Evolutionary conservation across 148 eudicot species (phyloP).

Genomic region (Talinum fruticosum): DNA sequence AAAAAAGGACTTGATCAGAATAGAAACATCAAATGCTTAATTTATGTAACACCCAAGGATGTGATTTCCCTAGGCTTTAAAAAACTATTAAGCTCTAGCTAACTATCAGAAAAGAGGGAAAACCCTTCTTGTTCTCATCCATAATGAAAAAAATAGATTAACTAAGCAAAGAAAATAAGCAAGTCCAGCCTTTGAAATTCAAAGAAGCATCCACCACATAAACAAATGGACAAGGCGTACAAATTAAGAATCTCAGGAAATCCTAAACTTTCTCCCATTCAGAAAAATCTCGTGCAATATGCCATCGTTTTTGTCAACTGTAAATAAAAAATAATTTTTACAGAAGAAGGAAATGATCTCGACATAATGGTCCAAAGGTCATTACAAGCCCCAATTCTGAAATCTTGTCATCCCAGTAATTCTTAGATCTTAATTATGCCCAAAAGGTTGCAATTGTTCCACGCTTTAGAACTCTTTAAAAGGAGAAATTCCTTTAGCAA

Average conservation of each 20-base stretch:
- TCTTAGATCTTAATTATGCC: slow-evolving; percentile 21
- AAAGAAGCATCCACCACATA: slow-evolving; percentile 40
- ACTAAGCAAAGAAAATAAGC: slow-evolving; percentile 33
- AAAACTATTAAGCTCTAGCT: slow-evolving; percentile 18
- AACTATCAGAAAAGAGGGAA: slow-evolving; percentile 20
- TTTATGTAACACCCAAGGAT: slow-evolving; percentile 30
- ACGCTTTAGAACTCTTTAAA: slow-evolving; percentile 1
- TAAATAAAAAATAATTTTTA: not conserved
- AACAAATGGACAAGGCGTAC: slow-evolving; percentile 35
- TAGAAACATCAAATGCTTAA: slow-evolving; percentile 46
- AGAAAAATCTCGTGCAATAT: slow-evolving; percentile 23
- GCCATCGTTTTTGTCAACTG: slow-evolving; percentile 23
- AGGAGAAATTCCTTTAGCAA: not conserved
- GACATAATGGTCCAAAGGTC: slow-evolving; percentile 32
- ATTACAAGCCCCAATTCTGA: slow-evolving; percentile 19
- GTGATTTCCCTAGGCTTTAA: slow-evolving; percentile 36
- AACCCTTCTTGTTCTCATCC: slow-evolving; percentile 16
- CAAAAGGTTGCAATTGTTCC: slow-evolving; percentile 13
- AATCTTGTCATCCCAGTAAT: slow-evolving; percentile 17
- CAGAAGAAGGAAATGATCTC: slow-evolving; percentile 4
- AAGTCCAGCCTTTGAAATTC: slow-evolving; percentile 32
- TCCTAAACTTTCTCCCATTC: slow-evolving; percentile 23
- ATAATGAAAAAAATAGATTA: slow-evolving; percentile 22
- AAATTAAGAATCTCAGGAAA: slow-evolving; percentile 38
- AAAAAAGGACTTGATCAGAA: slow-evolving; percentile 35